phyloP scores from a whole-genome alignment of 1,139 yeast genomes.

The Protomyces arabidopsidicola region DNA sequence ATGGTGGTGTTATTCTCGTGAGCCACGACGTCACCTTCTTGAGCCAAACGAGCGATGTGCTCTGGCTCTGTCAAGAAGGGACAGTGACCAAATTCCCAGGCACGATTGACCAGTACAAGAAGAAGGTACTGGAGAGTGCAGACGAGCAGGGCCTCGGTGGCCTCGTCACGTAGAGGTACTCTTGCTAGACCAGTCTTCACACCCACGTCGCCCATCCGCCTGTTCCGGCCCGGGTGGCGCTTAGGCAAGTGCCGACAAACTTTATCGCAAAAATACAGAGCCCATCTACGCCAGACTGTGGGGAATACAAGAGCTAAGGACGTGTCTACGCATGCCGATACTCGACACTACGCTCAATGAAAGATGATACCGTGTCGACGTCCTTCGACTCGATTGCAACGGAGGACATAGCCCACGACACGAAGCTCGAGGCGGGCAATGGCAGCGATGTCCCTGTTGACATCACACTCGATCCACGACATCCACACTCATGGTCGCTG shows the following conservation, averaged over 20 bases:
- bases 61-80: conserved; percentile 91
- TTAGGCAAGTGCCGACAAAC: background rate
- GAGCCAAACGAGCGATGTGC: conserved; percentile 79
- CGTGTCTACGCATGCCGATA: too few species aligned
- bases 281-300: too few species aligned
- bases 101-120: conserved; percentile 79
- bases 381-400: too few species aligned
- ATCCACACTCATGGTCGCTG: conserved; percentile 51
- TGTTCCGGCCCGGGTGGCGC: background rate
- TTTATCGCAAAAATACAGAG: too few species aligned
- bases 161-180: conserved; percentile 8
- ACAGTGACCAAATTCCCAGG: conserved; percentile 78
- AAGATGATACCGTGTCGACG: too few species aligned
- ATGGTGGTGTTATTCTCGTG: conserved; percentile 96
- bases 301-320: too few species aligned
- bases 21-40: conserved; percentile 94
- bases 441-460: background rate
- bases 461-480: conserved; percentile 27
- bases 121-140: conserved; percentile 57
- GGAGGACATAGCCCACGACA: too few species aligned
- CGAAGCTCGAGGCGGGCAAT: too few species aligned
- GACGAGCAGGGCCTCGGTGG: conserved; percentile 25
- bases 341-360: too few species aligned
- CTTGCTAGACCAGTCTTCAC: background rate
- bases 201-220: background rate